Percentiles rank a stretch among this genome's conserved stretches.
Conservation (phyloP, 768 basidiomycete species). For the Mycena haematopus region DNA sequence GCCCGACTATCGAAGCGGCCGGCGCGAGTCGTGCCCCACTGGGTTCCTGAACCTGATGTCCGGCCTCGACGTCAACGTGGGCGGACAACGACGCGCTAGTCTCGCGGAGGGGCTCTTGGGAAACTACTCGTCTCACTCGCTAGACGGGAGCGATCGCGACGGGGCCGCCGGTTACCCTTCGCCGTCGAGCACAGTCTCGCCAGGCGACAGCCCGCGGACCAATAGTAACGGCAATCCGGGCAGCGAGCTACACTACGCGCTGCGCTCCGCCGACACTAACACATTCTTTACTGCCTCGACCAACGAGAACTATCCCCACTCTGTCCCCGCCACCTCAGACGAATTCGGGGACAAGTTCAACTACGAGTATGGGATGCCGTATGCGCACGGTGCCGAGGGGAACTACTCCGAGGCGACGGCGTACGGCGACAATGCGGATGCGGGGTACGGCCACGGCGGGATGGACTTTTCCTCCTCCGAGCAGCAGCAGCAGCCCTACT, state of each 20-base stretch:
- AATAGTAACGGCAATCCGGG: neutral
- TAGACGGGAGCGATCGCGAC: slow-evolving; percentile 5
- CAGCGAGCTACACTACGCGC: slow-evolving; percentile 27
- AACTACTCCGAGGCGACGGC: neutral
- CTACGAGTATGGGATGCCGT: slow-evolving; percentile 27
- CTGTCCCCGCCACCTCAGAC: slow-evolving; percentile 20
- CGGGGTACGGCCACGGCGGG: slow-evolving; percentile 1
- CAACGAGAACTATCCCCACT: slow-evolving; percentile 20
- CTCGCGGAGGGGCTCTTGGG: slow-evolving; percentile 29
- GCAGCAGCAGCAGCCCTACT: slow-evolving; percentile 14
- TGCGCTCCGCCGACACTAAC: slow-evolving; percentile 5
- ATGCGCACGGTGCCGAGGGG: slow-evolving; percentile 2
- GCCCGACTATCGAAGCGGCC: slow-evolving; percentile 33
- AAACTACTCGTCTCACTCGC: slow-evolving; percentile 5
- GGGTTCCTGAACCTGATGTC: slow-evolving; percentile 52
- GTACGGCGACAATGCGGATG: slow-evolving; percentile 4
- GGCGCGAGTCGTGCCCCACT: slow-evolving; percentile 49
- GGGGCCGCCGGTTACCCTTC: slow-evolving; percentile 22
- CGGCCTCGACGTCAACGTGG: slow-evolving; percentile 49
- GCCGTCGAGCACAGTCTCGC: slow-evolving; percentile 24
- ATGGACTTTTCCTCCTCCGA: slow-evolving; percentile 18
- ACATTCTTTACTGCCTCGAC: neutral
- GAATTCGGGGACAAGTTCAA: slow-evolving; percentile 15
- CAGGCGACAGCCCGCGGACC: slow-evolving; percentile 25
- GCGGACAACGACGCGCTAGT: slow-evolving; percentile 33